These are phyloP conservation scores for Komagataella mondaviorum DNA, from an alignment of 805 yeast genomes.

Conservation along the genomic window DNA sequence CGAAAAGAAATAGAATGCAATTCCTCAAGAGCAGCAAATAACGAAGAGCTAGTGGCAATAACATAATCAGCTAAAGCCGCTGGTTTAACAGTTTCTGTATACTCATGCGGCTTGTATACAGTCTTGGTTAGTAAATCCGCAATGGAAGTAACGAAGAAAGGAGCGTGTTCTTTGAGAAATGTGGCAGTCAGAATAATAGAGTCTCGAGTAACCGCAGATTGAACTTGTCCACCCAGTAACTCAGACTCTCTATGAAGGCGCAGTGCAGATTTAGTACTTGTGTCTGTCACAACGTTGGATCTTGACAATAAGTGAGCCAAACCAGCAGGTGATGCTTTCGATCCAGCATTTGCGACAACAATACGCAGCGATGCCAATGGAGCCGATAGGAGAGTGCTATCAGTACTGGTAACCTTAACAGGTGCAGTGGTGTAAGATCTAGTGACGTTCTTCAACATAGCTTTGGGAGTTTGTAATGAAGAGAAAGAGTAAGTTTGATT, in stretches of 20 bases:
- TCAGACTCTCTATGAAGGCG: conserved; percentile 92
- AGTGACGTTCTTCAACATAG: conserved; percentile 17
- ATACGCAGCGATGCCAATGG: conserved; percentile 67
- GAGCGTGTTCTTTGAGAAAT: conserved; percentile 80
- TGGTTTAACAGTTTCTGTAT: conserved; percentile 71
- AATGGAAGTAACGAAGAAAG: conserved; percentile 79
- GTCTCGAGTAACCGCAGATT: conserved; percentile 69
- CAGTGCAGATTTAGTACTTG: conserved; percentile 72
- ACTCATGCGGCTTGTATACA: conserved; percentile 72
- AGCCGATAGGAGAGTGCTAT: conserved; percentile 33
- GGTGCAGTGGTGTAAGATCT: conserved; percentile 22
- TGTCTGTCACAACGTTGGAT: conserved; percentile 65
- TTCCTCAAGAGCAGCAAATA: conserved; percentile 57
- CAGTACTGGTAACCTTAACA: conserved; percentile 24
- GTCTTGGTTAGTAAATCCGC: conserved; percentile 63
- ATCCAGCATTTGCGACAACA: conserved; percentile 71
- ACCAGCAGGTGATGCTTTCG: conserved; percentile 67
- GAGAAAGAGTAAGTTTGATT: neutral
- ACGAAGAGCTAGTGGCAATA: conserved; percentile 36
- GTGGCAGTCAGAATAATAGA: conserved; percentile 65
- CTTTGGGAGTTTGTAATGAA: conserved; percentile 1
- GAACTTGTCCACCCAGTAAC: conserved; percentile 75
- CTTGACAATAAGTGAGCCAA: conserved; percentile 74
- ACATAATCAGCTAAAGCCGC: conserved; percentile 52
- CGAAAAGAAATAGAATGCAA: conserved; percentile 76